Base-by-base conservation (phyloP, 2,329 filamentous ascomycete species). In the Xylaria sp. region DNA sequence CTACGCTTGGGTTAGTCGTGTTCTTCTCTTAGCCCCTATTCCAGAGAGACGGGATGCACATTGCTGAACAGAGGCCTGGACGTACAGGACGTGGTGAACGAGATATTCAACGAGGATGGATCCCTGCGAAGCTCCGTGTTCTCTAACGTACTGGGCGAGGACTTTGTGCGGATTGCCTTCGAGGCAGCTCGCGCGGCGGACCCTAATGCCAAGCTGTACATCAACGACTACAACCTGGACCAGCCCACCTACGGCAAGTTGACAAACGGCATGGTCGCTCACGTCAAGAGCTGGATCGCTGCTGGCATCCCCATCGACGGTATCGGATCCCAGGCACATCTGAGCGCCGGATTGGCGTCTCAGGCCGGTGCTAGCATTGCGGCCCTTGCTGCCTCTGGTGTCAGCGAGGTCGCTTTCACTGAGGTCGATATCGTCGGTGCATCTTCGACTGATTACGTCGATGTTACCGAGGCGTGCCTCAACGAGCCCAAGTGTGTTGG, bases 191-290 rank as follows among this genome's bases (percentile, higher is more conserved):
- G 83, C 55, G 78, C 78, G 7, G 87, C 85, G 11, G 88, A 91
- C 71, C 86, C 88, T 2, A 68, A 74, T 58, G 86, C 85, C 2
- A 87, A 87, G 74, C 78, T 91, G 46, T 92, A 89, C 77, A 89
- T 91, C 75, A 92, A 91, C 74, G 88, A 91, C 72, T 84, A 80
- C 74, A 89, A 88, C 76, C 80, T 89, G 55, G 87, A 89, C 74
- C 77, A 73, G 49, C 79, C 85, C 16, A 79, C 67, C 65, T 80
- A 81, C 67, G 76, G 80, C 63, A 91, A 91, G 77, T 52, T 76
- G 57, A 76, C 77, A 42, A 75, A 67, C 19, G 79, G 78, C 52
- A 80, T 86, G 74, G 75, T 79, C 10, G 68, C 68, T 46, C 75
- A 83, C 67, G 87, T 91, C 65, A 81, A 82, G 68, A 81, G 84